phyloP scores from a whole-genome alignment of 768 basidiomycete genomes.

The Rhizopogon vinicolor region DNA sequence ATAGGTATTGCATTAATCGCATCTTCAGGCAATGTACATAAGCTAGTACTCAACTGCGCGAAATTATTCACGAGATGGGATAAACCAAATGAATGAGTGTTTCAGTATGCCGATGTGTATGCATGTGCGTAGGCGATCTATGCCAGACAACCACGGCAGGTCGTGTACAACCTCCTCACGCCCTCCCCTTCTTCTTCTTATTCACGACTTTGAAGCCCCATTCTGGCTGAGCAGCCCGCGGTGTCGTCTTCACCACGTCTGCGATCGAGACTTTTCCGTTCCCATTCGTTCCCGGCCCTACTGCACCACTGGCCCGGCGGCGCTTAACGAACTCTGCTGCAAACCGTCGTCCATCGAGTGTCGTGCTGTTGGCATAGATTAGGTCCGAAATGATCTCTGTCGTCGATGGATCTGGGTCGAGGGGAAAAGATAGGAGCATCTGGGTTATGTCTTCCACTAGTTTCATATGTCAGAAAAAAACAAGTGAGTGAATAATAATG shows the following conservation, averaged over 20 bases:
- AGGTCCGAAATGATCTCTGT: constrained; percentile 92
- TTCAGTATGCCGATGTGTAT: neutral
- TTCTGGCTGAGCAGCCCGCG: constrained; percentile 68
- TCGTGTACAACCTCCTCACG: constrained; percentile 24
- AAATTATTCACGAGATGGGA: neutral
- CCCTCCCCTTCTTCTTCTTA: constrained; percentile 86
- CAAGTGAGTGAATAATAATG: neutral
- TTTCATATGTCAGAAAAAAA: neutral
- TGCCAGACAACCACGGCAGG: too few relatives aligned
- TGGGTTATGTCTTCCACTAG: constrained; percentile 94
- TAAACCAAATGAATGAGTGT: neutral
- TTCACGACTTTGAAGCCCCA: constrained; percentile 95
- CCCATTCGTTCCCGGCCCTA: constrained; percentile 24
- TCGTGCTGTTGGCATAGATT: constrained; percentile 93
- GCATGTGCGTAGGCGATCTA: neutral
- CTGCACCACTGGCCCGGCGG: constrained; percentile 75
- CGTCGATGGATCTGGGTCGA: constrained; percentile 80
- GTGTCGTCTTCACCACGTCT: constrained; percentile 87
- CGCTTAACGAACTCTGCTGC: constrained; percentile 87
- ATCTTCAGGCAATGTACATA: neutral
- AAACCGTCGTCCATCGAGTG: constrained; percentile 91
- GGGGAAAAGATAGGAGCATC: constrained; percentile 91
- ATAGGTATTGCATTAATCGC: too few relatives aligned
- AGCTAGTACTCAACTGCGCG: neutral
- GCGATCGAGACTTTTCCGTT: constrained; percentile 70